Base-by-base conservation (phyloP, 192 early-diverging fungal species). In the Kappamyces sp. region DNA sequence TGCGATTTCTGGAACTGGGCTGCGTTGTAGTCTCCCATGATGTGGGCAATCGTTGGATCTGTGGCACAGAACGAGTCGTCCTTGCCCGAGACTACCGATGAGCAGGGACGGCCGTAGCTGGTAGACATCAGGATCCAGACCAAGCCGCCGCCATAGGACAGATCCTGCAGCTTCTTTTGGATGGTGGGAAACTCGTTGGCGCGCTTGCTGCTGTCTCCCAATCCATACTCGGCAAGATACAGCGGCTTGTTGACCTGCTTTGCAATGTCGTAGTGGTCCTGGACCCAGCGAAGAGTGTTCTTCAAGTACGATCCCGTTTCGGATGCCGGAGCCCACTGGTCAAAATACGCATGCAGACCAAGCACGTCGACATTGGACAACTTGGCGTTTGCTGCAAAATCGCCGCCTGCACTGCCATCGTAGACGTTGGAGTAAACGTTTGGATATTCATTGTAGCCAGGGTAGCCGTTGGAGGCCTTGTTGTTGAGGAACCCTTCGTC, bases 401-500 rank as follows among this genome's bases (percentile, higher is more conserved):
- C 72, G 5, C 31, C 35, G 15, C 71, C 71, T 38, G 43, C 41
- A 0, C 41, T 42, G 33, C 67, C 65, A 51, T 69, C 58, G n/a
- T 67, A 47, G 32, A 55, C 39, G 39, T 75, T 67, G 15, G 52
- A 50, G 34, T 66, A 65, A 3, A 31, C 65, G 1, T 35, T 46
- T 1, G 61, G 38, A 13, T 46, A 67, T 10, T 37, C 68, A 47
- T 62, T 43, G 1, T 42, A 35, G 33, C 64, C 59, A 42, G 49
- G 51, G 3, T 75, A 37, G 36, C 43, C 36, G 37, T 75, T 70
- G 32, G 55, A 13, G 2, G 12, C 61, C 2, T 10, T 6, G 7
- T 48, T 37, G 42, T 58, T 61, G 51, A 44, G 65, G 50, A 73
- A 72, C 38, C 72, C 72, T 66, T 74, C 72, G 47, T 74, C 72